Evolutionary conservation across 192 early-diverging fungal species (phyloP).

Genomic region (Coemansia sp.): DNA sequence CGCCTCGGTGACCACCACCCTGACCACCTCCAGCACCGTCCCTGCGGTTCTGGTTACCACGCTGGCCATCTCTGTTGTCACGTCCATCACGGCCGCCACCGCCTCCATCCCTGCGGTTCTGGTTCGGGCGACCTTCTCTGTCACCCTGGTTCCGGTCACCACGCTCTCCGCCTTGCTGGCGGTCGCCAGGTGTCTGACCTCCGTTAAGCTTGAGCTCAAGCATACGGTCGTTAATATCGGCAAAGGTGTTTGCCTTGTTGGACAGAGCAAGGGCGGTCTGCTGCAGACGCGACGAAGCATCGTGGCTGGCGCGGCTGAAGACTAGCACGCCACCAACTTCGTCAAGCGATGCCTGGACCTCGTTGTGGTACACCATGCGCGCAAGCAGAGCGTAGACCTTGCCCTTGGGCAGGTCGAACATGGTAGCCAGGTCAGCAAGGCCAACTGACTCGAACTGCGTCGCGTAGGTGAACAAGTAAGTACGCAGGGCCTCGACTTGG

Average conservation of each 20-base stretch:
- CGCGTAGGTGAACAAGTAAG: conserved; percentile 93
- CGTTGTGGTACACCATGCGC: conserved; percentile 94
- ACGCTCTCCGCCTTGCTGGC: conserved; percentile 43
- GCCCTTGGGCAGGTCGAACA: conserved; percentile 81
- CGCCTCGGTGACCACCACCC: conserved; percentile 18
- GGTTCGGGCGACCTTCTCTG: conserved; percentile 43
- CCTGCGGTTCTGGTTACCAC: conserved; percentile 28
- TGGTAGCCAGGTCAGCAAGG: conserved; percentile 77
- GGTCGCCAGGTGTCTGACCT: conserved; percentile 46
- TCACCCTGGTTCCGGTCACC: conserved; percentile 40
- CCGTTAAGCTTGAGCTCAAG: conserved; percentile 73
- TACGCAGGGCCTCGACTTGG: conserved; percentile 95
- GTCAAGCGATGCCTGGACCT: conserved; percentile 88
- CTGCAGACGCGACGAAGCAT: conserved; percentile 74
- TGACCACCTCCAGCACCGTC: conserved; percentile 24
- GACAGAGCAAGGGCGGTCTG: conserved; percentile 83
- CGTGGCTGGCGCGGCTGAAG: conserved; percentile 76
- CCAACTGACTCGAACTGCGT: conserved; percentile 90
- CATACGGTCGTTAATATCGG: conserved; percentile 91
- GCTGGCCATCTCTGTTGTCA: conserved; percentile 24
- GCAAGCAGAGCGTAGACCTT: conserved; percentile 79
- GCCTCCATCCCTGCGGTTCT: conserved; percentile 42
- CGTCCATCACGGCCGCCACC: conserved; percentile 34
- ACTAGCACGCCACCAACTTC: conserved; percentile 80
- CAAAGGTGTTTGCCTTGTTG: conserved; percentile 84